Evolutionary conservation across 371 early-diverging fungal genomes (phyloP), one percentile per base, ranked within the genome.

Genomic region (Furculomyces boomerangus): DNA sequence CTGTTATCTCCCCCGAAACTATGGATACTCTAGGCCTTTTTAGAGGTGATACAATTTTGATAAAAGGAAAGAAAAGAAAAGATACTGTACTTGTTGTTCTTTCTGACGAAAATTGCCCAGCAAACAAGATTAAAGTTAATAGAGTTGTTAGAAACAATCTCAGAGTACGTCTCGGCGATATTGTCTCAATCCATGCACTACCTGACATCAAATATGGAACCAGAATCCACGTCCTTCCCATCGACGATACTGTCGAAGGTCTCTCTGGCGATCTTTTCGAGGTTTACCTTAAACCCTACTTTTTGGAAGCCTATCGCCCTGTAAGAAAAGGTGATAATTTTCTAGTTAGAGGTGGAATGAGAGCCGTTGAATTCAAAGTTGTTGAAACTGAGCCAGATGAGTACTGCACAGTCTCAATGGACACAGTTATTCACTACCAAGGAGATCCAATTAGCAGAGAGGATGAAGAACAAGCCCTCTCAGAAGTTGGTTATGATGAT

Each of bases 311-410:
- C 41, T 88, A 92, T 68, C 77, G 97, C 62, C 97, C 96, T 43
- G 87, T 99, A 35, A 74, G 90, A 55, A 85, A 88, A 71, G 98
- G 95, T 22, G 93, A 95, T 70, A 68, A 83, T 41, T 98, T 97
- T 78, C 73, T 88, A 55, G 94, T 97, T 29, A 79, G 91, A 58
- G 97, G 90, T 54, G 96, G 94, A 64, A 96, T 91, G 93, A 75
- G 98, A 57, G 91, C 91, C 22, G 92, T 99, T 2, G 98, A 99
- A 71, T 99, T 99, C 79, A 99, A 99, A 76, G 89, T 99, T 27
- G 90, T 97, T 13, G 93, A 95, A 64, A 81, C 85, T 1, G 98
- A 96, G 51, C 95, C 95, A 26, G 81, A 81, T 22, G 90, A 88
- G 27, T 93, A 93, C 71, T 93, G 93, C 73, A 93, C 93, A 72